Evolutionary conservation across 139 green algal species (phyloP), one percentile per base, ranked within the genome.

Genomic region (Marvania coccoides): DNA sequence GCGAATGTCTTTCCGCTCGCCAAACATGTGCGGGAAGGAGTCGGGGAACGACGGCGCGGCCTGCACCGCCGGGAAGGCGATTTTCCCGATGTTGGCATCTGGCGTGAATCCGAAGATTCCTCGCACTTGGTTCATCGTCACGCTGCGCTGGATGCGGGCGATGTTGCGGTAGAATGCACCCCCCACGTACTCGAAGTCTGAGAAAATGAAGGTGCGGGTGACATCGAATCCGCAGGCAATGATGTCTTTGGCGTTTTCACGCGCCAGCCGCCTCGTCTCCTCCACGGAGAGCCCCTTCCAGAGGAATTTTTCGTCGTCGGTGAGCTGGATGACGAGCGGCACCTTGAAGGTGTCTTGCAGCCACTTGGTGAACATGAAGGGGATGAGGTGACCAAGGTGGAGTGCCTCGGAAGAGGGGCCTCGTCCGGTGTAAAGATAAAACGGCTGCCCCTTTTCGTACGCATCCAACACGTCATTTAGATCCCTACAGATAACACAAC

Each of bases 241-340:
- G 79, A 99, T 99, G 80, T 99, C 94, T 78, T 96, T 97, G 61
- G 77, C 80, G 71, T 99, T 99, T 71, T 96, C 91, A 3, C 81
- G 64, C 4, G 80, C 89, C 60, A 98, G 82, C 4, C 88, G 75
- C 23, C 80, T 67, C 7, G 84, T 69, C 77, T 98, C 92, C 46
- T 91, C 84, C 15, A 95, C 70, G 10, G 85, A 76, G 26, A 97
- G 48, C 0, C 69, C 77, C 74, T 84, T 88, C 91, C 90, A 98
- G 37, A 97, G 74, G n/a, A 70, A 83, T 70, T 98, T 98, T 70
- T 97, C 90, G 69, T 96, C 93, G 56, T 99, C 94, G 3, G 94
- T 99, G 8, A 99, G 70, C 83, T 99, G 94, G 35, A 99, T 96
- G 34, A 99, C 94, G 19, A 99, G 83, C 14, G 94, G 94, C 33